These are phyloP conservation scores for Sporothrix euskadiensis DNA, from an alignment of 2,329 filamentous ascomycete genomes.

Conservation along the genomic window DNA sequence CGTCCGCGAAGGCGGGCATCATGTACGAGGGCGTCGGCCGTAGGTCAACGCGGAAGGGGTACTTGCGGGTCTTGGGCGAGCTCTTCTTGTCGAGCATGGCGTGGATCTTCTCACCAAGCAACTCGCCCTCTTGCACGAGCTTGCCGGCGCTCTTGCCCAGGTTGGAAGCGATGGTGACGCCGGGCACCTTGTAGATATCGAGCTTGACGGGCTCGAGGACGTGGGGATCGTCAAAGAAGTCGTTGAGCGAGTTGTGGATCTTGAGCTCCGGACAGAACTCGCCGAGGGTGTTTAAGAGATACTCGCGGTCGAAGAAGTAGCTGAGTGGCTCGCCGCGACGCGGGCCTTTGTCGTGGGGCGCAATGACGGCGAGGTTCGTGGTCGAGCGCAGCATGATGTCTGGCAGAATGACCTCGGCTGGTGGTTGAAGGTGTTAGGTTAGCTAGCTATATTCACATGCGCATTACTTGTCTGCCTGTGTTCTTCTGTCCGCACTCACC, in stretches of 20 bases:
- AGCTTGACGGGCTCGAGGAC: slow-evolving; percentile 36
- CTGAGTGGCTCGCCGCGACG: slow-evolving; percentile 38
- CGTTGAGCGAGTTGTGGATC: slow-evolving; percentile 41
- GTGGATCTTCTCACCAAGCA: slow-evolving; percentile 35
- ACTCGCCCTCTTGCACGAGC: slow-evolving; percentile 35
- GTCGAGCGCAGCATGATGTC: slow-evolving; percentile 40
- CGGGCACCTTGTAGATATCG: slow-evolving; percentile 33
- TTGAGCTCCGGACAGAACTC: slow-evolving; percentile 43
- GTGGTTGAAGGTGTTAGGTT: neutral
- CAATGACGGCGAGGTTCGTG: slow-evolving; percentile 36
- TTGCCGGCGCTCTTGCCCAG: slow-evolving; percentile 32
- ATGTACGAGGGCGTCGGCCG: slow-evolving; percentile 34
- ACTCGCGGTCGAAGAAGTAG: slow-evolving; percentile 42
- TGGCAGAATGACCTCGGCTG: slow-evolving; percentile 45
- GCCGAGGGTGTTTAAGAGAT: slow-evolving; percentile 38
- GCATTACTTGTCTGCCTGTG: neutral
- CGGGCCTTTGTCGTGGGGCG: slow-evolving; percentile 36
- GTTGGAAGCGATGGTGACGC: slow-evolving; percentile 24
- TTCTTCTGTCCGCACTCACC: slow-evolving; percentile 36
- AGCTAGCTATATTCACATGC: neutral
- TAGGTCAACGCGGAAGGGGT: slow-evolving; percentile 41
- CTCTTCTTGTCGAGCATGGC: slow-evolving; percentile 36
- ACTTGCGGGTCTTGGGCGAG: slow-evolving; percentile 36
- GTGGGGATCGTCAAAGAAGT: slow-evolving; percentile 40
- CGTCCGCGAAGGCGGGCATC: slow-evolving; percentile 41